A percentile compares a stretch with the other conserved stretches of the same genome.
Evolutionary conservation across 176 grass and related monocot genomes (phyloP).

Genomic region (Oryza glaberrima): DNA sequence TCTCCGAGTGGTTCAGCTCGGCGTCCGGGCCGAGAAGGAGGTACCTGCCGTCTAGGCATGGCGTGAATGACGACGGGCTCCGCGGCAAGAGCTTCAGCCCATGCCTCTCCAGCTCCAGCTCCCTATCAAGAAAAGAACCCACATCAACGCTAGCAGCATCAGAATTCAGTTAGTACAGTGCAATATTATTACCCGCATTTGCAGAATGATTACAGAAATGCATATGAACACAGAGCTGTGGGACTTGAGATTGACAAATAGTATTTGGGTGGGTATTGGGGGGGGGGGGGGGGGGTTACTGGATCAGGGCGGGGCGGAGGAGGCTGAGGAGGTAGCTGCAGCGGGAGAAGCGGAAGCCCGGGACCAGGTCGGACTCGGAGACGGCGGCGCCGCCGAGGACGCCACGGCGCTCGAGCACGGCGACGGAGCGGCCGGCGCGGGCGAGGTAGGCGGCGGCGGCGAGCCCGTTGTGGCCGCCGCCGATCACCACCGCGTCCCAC

Average conservation of each 20-base stretch:
- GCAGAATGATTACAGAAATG: background rate
- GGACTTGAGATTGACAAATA: background rate
- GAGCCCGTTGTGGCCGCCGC: slow-evolving; percentile 95
- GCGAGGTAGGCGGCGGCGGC: slow-evolving; percentile 94
- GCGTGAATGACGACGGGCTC: slow-evolving; percentile 84
- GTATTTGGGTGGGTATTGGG: background rate
- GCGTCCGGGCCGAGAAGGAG: slow-evolving; percentile 81
- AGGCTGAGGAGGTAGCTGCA: slow-evolving; percentile 95
- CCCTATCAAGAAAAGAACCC: slow-evolving; percentile 47
- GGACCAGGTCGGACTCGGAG: slow-evolving; percentile 77
- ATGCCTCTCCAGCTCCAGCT: slow-evolving; percentile 87
- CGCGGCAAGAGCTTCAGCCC: slow-evolving; percentile 81
- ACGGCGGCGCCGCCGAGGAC: slow-evolving; percentile 82
- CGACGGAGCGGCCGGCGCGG: slow-evolving; percentile 73
- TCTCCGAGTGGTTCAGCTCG: slow-evolving; percentile 76
- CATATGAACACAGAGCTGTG: slow-evolving; percentile 4
- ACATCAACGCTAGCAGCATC: background rate
- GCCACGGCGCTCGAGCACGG: slow-evolving; percentile 70
- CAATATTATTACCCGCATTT: slow-evolving; percentile 15
- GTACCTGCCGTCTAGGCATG: slow-evolving; percentile 79
- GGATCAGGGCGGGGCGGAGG: slow-evolving; percentile 78
- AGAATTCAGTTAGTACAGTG: background rate
- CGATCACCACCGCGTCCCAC: slow-evolving; percentile 89
- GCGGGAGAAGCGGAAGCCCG: slow-evolving; percentile 85
- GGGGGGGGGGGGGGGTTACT: slow-evolving; percentile 3